A percentile compares a stretch with the other conserved stretches of the same genome.
Conservation (phyloP, 2,329 filamentous ascomycete species). For the Colletotrichum cuscutae region DNA sequence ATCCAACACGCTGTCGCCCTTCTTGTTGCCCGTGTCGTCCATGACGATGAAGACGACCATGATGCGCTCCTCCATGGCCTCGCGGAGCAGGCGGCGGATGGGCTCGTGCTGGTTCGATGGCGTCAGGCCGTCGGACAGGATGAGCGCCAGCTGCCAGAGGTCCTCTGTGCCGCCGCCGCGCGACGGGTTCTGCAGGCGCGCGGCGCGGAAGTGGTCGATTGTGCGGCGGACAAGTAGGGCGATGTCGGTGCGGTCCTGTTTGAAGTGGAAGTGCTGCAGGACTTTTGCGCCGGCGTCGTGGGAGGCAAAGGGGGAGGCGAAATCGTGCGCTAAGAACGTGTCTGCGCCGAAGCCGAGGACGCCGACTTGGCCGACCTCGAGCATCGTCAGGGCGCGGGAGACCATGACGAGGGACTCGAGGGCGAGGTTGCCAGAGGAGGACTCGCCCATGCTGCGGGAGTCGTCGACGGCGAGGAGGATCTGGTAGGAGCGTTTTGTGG, state of each 20-base stretch:
- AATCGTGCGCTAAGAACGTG: slow-evolving; percentile 86
- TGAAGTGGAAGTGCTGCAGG: slow-evolving; percentile 85
- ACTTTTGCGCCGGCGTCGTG: slow-evolving; percentile 83
- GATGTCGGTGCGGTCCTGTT: slow-evolving; percentile 88
- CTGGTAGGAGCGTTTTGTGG: slow-evolving; percentile 94
- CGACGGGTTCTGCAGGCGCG: slow-evolving; percentile 68
- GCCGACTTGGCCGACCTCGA: slow-evolving; percentile 94
- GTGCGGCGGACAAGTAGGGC: slow-evolving; percentile 79
- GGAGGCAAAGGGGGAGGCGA: slow-evolving; percentile 82
- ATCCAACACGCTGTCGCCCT: slow-evolving; percentile 80
- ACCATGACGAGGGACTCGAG: slow-evolving; percentile 96
- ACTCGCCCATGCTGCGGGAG: slow-evolving; percentile 91
- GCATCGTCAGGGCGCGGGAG: slow-evolving; percentile 85
- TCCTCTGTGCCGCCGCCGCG: slow-evolving; percentile 64
- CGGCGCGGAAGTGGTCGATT: slow-evolving; percentile 83
- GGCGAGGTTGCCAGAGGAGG: slow-evolving; percentile 79
- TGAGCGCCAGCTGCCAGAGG: slow-evolving; percentile 93
- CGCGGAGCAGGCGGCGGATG: slow-evolving; percentile 83
- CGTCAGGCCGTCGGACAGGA: slow-evolving; percentile 94
- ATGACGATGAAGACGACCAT: slow-evolving; percentile 99
- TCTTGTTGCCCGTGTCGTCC: slow-evolving; percentile 66
- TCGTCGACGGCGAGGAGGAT: slow-evolving; percentile 98
- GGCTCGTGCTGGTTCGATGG: slow-evolving; percentile 82
- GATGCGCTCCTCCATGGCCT: slow-evolving; percentile 91
- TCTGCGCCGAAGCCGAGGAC: slow-evolving; percentile 89